phyloP scores from a whole-genome alignment of 352 stramenopile genomes.

The Phytopythium vexans region DNA sequence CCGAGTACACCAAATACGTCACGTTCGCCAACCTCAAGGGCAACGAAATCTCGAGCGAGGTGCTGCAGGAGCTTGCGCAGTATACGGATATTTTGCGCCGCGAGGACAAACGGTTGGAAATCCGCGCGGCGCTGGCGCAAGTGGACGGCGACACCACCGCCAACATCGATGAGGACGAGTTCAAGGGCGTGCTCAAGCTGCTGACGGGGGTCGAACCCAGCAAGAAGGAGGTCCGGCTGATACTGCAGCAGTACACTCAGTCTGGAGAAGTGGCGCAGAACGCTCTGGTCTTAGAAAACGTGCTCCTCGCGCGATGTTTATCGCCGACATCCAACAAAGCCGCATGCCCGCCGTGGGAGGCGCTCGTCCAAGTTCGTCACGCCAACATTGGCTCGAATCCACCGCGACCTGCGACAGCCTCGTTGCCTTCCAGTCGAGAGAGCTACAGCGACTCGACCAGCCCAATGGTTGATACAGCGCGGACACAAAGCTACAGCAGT shows the following conservation, averaged over 20 bases:
- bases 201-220: slow-evolving; percentile 64
- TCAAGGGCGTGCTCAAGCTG: slow-evolving; percentile 75
- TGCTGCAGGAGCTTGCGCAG: slow-evolving; percentile 66
- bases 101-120: slow-evolving; percentile 80
- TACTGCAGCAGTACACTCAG: slow-evolving; percentile 56
- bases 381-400: slow-evolving; percentile 26
- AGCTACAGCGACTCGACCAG: neutral
- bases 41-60: slow-evolving; percentile 62
- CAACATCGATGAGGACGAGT: slow-evolving; percentile 72
- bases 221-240: slow-evolving; percentile 68
- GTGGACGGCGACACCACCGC: slow-evolving; percentile 60
- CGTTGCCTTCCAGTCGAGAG: neutral
- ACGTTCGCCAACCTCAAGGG: slow-evolving; percentile 75
- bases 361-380: slow-evolving; percentile 71
- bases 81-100: slow-evolving; percentile 72
- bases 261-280: slow-evolving; percentile 51
- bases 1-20: slow-evolving; percentile 68
- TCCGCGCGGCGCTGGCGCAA: slow-evolving; percentile 63
- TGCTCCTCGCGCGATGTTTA: slow-evolving; percentile 69
- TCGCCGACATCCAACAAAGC: slow-evolving; percentile 69
- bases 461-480: no score
- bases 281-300: slow-evolving; percentile 58
- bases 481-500: no score
- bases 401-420: neutral
- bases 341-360: slow-evolving; percentile 66